These are phyloP conservation scores for Suhomyces bokatorum DNA, from an alignment of 1,139 yeast genomes.

Conservation along the genomic window DNA sequence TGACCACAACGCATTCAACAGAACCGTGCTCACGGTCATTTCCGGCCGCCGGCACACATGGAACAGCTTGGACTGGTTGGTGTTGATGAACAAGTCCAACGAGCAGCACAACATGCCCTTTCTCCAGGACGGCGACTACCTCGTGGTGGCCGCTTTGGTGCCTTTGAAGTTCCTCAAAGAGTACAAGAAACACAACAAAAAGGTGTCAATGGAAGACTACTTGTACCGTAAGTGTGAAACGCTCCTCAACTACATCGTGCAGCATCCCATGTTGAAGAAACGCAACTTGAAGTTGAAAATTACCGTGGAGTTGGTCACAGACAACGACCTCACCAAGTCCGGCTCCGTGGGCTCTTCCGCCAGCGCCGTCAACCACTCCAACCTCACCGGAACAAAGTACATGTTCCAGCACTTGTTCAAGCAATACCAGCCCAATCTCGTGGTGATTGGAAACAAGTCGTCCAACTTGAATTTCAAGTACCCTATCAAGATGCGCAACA, in stretches of 20 bases:
- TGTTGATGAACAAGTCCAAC: conserved; percentile 17
- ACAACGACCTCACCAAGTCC: conserved; percentile 10
- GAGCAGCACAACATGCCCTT: conserved; percentile 16
- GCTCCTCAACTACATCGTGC: conserved; percentile 41
- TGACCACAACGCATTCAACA: conserved; percentile 20
- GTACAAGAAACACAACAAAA: conserved; percentile 11
- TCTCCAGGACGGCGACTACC: conserved; percentile 39
- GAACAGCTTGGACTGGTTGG: conserved; percentile 45
- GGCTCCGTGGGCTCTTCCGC: conserved; percentile 8
- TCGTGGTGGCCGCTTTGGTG: conserved; percentile 43
- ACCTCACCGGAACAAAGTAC: conserved; percentile 30
- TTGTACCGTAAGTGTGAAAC: conserved; percentile 42
- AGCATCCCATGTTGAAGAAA: conserved; percentile 22
- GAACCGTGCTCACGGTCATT: conserved; percentile 41
- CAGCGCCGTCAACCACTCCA: conserved; percentile 4
- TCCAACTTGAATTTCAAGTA: conserved; percentile 47
- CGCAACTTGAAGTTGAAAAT: conserved; percentile 42
- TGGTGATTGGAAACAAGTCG: conserved; percentile 38
- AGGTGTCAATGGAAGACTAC: conserved; percentile 23
- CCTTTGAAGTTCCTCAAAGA: conserved; percentile 29
- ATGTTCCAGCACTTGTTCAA: conserved; percentile 39
- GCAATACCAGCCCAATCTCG: conserved; percentile 45
- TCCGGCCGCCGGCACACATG: conserved; percentile 49
- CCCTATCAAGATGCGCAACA: conserved; percentile 33
- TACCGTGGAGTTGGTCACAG: conserved; percentile 54